Percentiles rank a stretch among this genome's conserved stretches.
phyloP scores from a whole-genome alignment of 129 eudicot genomes.

The Centaurea solstitialis region DNA sequence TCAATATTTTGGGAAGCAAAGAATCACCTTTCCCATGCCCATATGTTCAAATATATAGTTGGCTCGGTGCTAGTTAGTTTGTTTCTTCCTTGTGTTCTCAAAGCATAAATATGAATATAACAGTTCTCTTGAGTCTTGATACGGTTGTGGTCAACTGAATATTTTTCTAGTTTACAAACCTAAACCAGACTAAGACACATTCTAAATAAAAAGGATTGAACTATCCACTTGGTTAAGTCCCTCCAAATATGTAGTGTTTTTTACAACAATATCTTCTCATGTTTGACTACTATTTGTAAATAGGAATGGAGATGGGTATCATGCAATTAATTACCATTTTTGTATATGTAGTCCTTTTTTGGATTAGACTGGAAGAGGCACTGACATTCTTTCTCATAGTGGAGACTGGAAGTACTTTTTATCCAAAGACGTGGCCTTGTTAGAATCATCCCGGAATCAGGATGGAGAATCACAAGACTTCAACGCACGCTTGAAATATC shows the following conservation, averaged over 20 bases:
- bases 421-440: conserved; percentile 15
- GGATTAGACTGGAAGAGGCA: conserved; percentile 23
- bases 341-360: conserved; percentile 25
- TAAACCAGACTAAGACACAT: neutral
- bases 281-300: conserved; percentile 15
- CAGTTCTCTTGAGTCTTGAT: neutral
- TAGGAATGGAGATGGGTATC: conserved; percentile 8
- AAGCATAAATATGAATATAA: no score
- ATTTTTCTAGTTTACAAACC: neutral
- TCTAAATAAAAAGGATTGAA: conserved; percentile 9
- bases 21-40: neutral
- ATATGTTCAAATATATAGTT: neutral
- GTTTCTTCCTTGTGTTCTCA: neutral
- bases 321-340: conserved; percentile 28
- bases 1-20: neutral
- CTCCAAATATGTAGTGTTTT: neutral
- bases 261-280: neutral
- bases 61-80: neutral
- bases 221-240: neutral
- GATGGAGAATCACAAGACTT: conserved; percentile 20
- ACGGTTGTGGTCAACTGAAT: neutral
- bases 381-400: conserved; percentile 37
- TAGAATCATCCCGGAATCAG: conserved; percentile 22
- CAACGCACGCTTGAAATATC: conserved; percentile 23
- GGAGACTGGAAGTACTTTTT: conserved; percentile 24